A percentile compares a stretch with the other conserved stretches of the same genome.
Conservation (phyloP, 176 grass and related monocot genomes). For the Poa pratensis region DNA sequence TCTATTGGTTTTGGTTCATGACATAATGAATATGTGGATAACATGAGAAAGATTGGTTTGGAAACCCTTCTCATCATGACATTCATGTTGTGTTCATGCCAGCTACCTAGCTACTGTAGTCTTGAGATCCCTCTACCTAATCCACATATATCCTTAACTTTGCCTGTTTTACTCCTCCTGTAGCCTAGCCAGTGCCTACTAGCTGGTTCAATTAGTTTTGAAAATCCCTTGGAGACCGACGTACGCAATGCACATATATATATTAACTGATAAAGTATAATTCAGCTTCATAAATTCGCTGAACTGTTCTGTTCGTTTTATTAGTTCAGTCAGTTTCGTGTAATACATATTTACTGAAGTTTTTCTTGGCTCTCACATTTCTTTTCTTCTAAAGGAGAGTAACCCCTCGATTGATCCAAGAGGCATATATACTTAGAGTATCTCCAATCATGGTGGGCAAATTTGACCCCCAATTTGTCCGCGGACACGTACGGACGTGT, state of each 20-base stretch:
- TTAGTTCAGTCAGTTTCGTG: too few relatives aligned
- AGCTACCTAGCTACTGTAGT: not conserved
- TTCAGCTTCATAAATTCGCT: too few relatives aligned
- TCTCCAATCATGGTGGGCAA: too few relatives aligned
- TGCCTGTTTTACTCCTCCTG: not conserved
- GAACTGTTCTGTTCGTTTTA: too few relatives aligned
- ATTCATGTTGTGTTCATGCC: not conserved
- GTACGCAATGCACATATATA: too few relatives aligned
- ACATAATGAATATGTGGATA: not conserved
- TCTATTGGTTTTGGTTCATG: constrained; percentile 1
- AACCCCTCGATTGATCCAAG: not conserved
- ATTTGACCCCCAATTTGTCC: too few relatives aligned
- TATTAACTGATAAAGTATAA: too few relatives aligned
- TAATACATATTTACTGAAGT: not conserved
- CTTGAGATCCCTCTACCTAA: not conserved
- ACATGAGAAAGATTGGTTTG: constrained; percentile 34
- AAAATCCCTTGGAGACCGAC: too few relatives aligned
- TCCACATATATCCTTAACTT: not conserved
- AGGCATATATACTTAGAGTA: not conserved
- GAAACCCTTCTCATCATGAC: not conserved
- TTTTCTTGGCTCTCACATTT: not conserved
- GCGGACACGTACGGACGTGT: too few relatives aligned
- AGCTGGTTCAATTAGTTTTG: too few relatives aligned
- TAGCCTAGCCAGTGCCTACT: too few relatives aligned
- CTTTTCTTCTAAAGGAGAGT: not conserved